A percentile compares a stretch with the other conserved stretches of the same genome.
These are phyloP conservation scores for Murraya paniculata DNA, from an alignment of 345 rosid genomes.

Conservation along the genomic window DNA sequence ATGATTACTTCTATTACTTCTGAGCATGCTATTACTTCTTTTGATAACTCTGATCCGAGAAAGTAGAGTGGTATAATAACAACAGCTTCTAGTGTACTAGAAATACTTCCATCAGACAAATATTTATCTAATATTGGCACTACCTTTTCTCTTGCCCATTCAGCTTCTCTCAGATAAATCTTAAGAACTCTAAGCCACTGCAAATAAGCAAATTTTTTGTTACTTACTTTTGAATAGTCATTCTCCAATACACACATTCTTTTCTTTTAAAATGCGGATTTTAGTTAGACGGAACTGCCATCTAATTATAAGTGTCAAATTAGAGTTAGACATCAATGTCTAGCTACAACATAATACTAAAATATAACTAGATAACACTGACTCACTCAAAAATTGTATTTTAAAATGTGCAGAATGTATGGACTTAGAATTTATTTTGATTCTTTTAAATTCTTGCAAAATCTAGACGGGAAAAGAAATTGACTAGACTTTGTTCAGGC, in stretches of 20 bases:
- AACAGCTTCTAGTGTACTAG: not conserved
- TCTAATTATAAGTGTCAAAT: too few relatives aligned
- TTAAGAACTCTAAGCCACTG: not conserved
- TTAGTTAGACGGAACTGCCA: too few relatives aligned
- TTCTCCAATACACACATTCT: too few relatives aligned
- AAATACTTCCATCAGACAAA: not conserved
- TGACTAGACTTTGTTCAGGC: not conserved
- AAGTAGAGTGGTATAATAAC: not conserved
- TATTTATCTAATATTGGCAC: not conserved
- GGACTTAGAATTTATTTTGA: too few relatives aligned
- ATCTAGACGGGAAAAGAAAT: not conserved
- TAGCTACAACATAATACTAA: too few relatives aligned
- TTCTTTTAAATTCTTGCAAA: not conserved
- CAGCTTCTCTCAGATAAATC: not conserved
- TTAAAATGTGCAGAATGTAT: too few relatives aligned
- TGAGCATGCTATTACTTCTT: not conserved
- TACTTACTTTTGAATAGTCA: too few relatives aligned
- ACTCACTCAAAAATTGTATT: too few relatives aligned
- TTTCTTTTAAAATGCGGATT: too few relatives aligned
- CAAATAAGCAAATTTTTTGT: not conserved
- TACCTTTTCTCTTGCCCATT: not conserved
- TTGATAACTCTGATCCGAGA: not conserved
- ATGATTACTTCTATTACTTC: too few relatives aligned
- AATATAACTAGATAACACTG: too few relatives aligned
- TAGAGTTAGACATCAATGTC: too few relatives aligned